Base-by-base conservation (phyloP, 257 asterid genomes). In the Solanum ahanhuiri region DNA sequence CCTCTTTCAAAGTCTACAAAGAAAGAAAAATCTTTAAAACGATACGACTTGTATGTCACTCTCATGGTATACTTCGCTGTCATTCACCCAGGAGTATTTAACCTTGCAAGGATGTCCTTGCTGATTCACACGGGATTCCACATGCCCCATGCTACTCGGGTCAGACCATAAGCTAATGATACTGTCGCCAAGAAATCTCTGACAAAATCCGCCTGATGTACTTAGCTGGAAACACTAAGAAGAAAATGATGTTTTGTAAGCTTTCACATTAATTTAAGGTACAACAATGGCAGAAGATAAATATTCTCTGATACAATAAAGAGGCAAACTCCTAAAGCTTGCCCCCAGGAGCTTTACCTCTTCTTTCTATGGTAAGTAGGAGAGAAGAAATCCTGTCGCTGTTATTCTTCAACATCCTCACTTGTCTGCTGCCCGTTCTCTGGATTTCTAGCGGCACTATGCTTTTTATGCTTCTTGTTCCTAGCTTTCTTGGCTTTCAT, bases 401-500 rank as follows among this genome's bases (percentile, higher is more conserved):
- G 75, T 73, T 87, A 84, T 87, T 92, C 89, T 71, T 88, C 93
- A 85, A 76, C 69, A 39, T 91, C 90, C 64, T 89, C 91, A 11
- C 86, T 86, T 14, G 85, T 48, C 84, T 88, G 89, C 23, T 91
- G 93, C 22, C 89, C 88, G 6, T 90, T 90, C 57, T 92, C 98
- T 41, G 93, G 89, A 92, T 93, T 92, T 79, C 92, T 90, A 79
- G 91, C 28, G 3, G 92, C 60, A 33, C 89, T 88, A 0, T 89
- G 98, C 89, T 92, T 94, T 87, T 90, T 95, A 60, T 93, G 95
- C 88, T 95, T 97, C 96, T 87, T 95, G 93, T 35, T 90, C 95
- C 94, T 95, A n/a, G 98, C 98, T 91, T 90, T 95, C 93, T 95
- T 97, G 73, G 98, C 96, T 89, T 95, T 97, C 96, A 93, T 87